phyloP scores from a whole-genome alignment of 495 filamentous ascomycete species.

The Xylaria bambusicola region DNA sequence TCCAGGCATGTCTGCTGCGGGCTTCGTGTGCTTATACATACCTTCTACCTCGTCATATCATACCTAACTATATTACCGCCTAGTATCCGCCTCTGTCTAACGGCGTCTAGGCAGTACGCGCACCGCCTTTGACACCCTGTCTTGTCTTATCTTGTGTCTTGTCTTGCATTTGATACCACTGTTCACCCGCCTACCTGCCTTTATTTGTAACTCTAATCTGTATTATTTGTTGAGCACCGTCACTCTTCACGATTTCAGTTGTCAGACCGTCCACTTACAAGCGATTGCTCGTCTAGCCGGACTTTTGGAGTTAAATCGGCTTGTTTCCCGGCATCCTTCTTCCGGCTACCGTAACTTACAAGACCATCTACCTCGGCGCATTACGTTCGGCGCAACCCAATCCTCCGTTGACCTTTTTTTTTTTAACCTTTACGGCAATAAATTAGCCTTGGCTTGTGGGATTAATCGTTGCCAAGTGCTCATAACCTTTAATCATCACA shows the following conservation, averaged over 20 bases:
- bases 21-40: conserved; percentile 7
- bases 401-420: not conserved
- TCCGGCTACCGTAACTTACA: not conserved
- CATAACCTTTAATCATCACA: not conserved
- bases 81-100: not conserved
- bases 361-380: not conserved
- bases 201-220: conserved; percentile 13
- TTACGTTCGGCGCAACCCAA: not conserved
- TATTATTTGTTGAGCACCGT: not conserved
- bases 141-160: not conserved
- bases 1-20: not conserved
- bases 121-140: not conserved
- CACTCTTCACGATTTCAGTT: not conserved
- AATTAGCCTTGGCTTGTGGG: not conserved
- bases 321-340: not conserved
- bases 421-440: not conserved
- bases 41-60: not conserved
- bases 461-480: not conserved
- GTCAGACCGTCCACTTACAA: conserved; percentile 8
- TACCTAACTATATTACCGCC: not conserved
- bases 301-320: not conserved
- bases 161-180: not conserved
- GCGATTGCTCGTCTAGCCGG: conserved; percentile 1
- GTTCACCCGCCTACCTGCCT: not conserved
- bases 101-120: conserved; percentile 6